Evolutionary conservation across 2,329 filamentous ascomycete species (phyloP).

Genomic region (Fusarium pseudocircinatum): DNA sequence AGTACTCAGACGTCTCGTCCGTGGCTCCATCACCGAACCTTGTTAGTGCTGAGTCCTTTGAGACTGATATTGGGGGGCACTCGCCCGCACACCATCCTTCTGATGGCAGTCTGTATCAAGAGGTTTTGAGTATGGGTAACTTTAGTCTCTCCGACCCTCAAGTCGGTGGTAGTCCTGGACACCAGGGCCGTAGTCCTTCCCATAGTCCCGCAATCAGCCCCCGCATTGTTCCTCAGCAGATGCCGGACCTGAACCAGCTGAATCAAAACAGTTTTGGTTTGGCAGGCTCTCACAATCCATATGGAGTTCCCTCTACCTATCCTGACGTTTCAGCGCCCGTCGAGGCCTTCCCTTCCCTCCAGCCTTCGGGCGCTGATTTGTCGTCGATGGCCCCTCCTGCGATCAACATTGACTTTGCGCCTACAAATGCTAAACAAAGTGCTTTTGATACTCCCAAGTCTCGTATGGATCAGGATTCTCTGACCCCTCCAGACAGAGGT

Average conservation of each 20-base stretch:
- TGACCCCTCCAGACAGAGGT: conserved; percentile 83
- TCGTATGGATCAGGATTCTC: conserved; percentile 76
- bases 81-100: conserved; percentile 83
- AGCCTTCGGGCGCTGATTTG: conserved; percentile 66
- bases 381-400: conserved; percentile 85
- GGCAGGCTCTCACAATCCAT: conserved; percentile 53
- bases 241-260: conserved; percentile 62
- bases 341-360: conserved; percentile 64
- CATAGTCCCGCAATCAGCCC: conserved; percentile 76
- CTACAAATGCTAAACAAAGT: conserved; percentile 65
- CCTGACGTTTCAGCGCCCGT: conserved; percentile 50
- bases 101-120: conserved; percentile 78
- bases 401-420: conserved; percentile 93
- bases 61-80: conserved; percentile 73
- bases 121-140: conserved; percentile 78
- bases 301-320: conserved; percentile 47
- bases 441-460: conserved; percentile 64
- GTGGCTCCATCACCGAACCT: conserved; percentile 86
- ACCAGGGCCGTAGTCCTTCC: conserved; percentile 81
- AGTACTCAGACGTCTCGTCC: conserved; percentile 90
- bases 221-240: conserved; percentile 65
- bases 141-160: conserved; percentile 83
- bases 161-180: conserved; percentile 69
- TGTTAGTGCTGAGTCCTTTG: conserved; percentile 80
- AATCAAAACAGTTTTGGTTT: conserved; percentile 60